phyloP scores from a whole-genome alignment of 139 green algal genomes.

The Chlamydomonas incerta region DNA sequence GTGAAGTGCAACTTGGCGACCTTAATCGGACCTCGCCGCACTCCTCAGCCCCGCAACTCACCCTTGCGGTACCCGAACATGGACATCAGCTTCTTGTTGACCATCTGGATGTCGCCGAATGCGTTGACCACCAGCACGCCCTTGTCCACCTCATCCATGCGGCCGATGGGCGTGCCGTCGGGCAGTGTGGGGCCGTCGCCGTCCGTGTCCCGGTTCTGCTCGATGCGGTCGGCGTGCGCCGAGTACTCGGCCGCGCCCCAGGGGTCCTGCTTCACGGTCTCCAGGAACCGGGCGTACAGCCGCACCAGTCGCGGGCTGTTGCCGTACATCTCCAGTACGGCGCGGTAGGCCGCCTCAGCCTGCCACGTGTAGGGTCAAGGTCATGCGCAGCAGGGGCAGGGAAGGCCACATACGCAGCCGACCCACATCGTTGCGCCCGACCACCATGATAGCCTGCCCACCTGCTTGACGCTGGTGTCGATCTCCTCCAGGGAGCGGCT shows the following conservation, averaged over 20 bases:
- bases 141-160: constrained; percentile 14
- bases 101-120: constrained; percentile 15
- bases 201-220: constrained; percentile 23
- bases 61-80: constrained; percentile 34
- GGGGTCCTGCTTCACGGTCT: constrained; percentile 54
- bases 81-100: not conserved
- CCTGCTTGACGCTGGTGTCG: constrained; percentile 14
- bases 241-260: constrained; percentile 45
- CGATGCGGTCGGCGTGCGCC: not conserved
- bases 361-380: no score
- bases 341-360: constrained; percentile 30
- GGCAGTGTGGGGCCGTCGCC: constrained; percentile 9
- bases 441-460: no score
- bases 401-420: no score
- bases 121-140: constrained; percentile 2
- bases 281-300: constrained; percentile 58
- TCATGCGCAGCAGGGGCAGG: no score
- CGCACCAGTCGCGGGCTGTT: constrained; percentile 49
- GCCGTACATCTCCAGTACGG: constrained; percentile 48
- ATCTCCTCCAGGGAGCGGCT: constrained; percentile 23
- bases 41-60: not conserved
- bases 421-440: no score
- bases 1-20: not conserved
- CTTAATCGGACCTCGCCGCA: not conserved
- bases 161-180: constrained; percentile 6